Evolutionary conservation across 768 basidiomycete species (phyloP).

Genomic region (Boletus reticuloceps): DNA sequence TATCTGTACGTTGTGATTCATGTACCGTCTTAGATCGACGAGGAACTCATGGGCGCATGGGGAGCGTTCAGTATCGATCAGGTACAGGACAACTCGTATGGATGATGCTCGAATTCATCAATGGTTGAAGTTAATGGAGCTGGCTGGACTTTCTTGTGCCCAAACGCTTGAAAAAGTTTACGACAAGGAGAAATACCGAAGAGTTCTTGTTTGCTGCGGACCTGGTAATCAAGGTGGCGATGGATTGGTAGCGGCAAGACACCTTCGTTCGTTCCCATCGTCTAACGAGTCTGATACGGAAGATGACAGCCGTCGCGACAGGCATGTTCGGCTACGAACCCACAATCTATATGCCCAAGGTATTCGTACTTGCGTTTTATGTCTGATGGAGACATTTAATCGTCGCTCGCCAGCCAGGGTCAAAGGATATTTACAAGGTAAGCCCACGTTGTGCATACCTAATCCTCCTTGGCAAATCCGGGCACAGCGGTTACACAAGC

Average conservation of each 20-base stretch:
- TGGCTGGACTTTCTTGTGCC: constrained; percentile 93
- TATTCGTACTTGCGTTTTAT: constrained; percentile 21
- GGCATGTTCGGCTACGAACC: constrained; percentile 92
- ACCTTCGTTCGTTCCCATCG: constrained; percentile 61
- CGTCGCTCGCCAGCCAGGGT: constrained; percentile 61
- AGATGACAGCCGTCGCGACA: constrained; percentile 27
- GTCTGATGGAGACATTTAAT: not conserved
- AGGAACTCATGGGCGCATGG: constrained; percentile 84
- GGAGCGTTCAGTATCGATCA: constrained; percentile 96
- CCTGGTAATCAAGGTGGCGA: constrained; percentile 98
- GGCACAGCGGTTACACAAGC: constrained; percentile 69
- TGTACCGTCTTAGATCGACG: constrained; percentile 68
- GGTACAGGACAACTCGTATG: constrained; percentile 37
- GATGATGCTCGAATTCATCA: not conserved
- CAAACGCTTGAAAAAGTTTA: constrained; percentile 83
- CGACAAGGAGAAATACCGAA: constrained; percentile 58
- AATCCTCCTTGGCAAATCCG: not conserved
- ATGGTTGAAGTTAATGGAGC: constrained; percentile 78
- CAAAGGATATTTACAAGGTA: constrained; percentile 91
- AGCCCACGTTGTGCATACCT: not conserved
- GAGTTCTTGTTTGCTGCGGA: constrained; percentile 93
- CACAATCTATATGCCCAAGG: constrained; percentile 93
- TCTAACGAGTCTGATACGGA: not conserved
- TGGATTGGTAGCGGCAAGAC: constrained; percentile 93
- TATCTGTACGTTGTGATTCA: not conserved